Conservation (phyloP, 2,329 filamentous ascomycete genomes). For the Thelonectria rubi region DNA sequence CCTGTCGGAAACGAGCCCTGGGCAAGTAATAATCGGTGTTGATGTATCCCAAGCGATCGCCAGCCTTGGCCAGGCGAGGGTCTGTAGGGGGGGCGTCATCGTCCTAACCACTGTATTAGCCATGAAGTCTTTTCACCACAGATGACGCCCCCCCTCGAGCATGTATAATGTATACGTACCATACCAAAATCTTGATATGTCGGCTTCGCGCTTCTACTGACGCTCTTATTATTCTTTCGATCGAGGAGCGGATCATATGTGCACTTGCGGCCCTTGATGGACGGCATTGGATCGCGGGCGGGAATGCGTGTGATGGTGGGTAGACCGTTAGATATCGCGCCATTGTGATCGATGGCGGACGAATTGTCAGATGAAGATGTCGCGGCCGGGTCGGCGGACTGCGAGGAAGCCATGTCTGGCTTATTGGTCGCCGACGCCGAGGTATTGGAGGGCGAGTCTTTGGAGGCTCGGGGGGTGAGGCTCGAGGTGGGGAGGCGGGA, state of each 20-base stretch:
- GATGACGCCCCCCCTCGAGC: constrained; percentile 68
- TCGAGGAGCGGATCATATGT: constrained; percentile 69
- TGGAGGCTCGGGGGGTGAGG: constrained; percentile 60
- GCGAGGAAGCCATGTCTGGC: constrained; percentile 63
- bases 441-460: constrained; percentile 62
- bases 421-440: constrained; percentile 60
- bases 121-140: constrained; percentile 56
- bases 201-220: constrained; percentile 67
- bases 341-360: constrained; percentile 44
- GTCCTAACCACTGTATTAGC: constrained; percentile 74
- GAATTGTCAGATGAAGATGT: constrained; percentile 40
- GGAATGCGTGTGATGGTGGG: constrained; percentile 55
- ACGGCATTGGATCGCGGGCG: constrained; percentile 65
- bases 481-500: constrained; percentile 55
- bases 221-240: constrained; percentile 57
- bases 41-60: constrained; percentile 72
- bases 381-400: constrained; percentile 53
- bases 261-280: constrained; percentile 66
- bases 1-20: constrained; percentile 75
- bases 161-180: constrained; percentile 66
- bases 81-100: constrained; percentile 83
- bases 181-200: constrained; percentile 71
- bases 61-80: constrained; percentile 75
- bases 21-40: constrained; percentile 74
- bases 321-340: constrained; percentile 48